phyloP scores from a whole-genome alignment of 139 green algal species.

The Coelastrella sp. region DNA sequence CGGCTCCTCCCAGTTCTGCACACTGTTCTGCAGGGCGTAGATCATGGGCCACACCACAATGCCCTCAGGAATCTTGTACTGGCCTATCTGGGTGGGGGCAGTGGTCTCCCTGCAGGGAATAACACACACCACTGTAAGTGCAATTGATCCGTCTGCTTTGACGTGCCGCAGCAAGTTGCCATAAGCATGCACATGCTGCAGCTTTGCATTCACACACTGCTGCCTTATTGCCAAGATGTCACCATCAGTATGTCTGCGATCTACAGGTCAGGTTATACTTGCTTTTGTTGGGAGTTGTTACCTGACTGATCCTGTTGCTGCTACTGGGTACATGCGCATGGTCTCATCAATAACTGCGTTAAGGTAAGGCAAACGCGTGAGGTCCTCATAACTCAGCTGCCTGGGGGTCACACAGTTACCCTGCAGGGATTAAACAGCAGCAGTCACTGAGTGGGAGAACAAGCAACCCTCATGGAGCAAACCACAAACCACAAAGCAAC shows the following conservation, averaged over 20 bases:
- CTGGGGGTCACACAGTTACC: slow-evolving; percentile 47
- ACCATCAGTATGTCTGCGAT: too few relatives aligned
- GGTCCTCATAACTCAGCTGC: slow-evolving; percentile 60
- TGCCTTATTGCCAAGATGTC: too few relatives aligned
- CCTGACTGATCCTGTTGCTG: slow-evolving; percentile 62
- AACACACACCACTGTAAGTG: too few relatives aligned
- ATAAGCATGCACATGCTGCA: neutral
- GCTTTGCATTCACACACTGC: neutral
- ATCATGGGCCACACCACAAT: slow-evolving; percentile 74
- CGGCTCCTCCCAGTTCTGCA: slow-evolving; percentile 60
- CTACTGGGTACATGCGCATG: slow-evolving; percentile 70
- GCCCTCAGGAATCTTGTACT: slow-evolving; percentile 56
- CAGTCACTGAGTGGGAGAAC: neutral
- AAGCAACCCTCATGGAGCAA: neutral
- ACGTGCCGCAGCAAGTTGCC: too few relatives aligned
- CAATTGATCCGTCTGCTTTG: too few relatives aligned
- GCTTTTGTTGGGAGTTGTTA: slow-evolving; percentile 17
- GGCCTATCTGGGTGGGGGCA: slow-evolving; percentile 48
- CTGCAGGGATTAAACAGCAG: neutral
- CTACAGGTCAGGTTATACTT: neutral
- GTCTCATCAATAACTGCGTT: slow-evolving; percentile 66
- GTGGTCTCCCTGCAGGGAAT: slow-evolving; percentile 55
- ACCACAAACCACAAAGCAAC: too few relatives aligned
- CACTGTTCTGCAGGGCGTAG: slow-evolving; percentile 67
- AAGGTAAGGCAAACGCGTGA: slow-evolving; percentile 57